Evolutionary conservation across 768 basidiomycete genomes (phyloP).

Genomic region (Ramaria sp.): DNA sequence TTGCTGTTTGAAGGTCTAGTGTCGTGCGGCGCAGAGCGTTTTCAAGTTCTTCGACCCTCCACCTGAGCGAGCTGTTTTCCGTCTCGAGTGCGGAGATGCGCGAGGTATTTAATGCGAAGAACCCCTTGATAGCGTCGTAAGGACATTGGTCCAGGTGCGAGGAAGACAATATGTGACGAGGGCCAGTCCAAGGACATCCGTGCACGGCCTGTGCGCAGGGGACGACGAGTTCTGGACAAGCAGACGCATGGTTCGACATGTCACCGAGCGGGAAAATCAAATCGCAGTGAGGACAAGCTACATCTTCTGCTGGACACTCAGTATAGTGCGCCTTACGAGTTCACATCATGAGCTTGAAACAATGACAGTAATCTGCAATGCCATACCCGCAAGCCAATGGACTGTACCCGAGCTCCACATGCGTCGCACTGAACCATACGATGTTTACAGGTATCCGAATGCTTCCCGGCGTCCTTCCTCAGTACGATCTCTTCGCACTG

Average conservation of each 20-base stretch:
- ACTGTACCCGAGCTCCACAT: slow-evolving; percentile 24
- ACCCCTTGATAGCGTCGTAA: slow-evolving; percentile 52
- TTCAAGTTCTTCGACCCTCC: slow-evolving; percentile 49
- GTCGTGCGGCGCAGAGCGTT: slow-evolving; percentile 36
- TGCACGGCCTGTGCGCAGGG: slow-evolving; percentile 34
- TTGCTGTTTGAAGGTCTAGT: slow-evolving; percentile 45
- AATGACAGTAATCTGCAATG: background rate
- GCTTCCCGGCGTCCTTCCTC: slow-evolving; percentile 36
- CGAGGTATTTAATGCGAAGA: slow-evolving; percentile 32
- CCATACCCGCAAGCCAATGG: slow-evolving; percentile 29
- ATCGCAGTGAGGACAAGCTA: slow-evolving; percentile 31
- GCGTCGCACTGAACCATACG: slow-evolving; percentile 29
- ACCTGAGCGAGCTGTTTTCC: slow-evolving; percentile 56
- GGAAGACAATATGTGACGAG: slow-evolving; percentile 23
- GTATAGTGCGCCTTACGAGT: slow-evolving; percentile 25
- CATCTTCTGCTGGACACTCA: slow-evolving; percentile 27
- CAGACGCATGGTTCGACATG: slow-evolving; percentile 22
- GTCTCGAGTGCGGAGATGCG: slow-evolving; percentile 32
- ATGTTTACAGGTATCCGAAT: slow-evolving; percentile 27
- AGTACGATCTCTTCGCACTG: slow-evolving; percentile 33
- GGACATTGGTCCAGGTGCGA: slow-evolving; percentile 35
- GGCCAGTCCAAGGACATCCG: slow-evolving; percentile 47
- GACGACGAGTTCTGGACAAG: slow-evolving; percentile 29
- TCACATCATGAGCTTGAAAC: slow-evolving; percentile 5
- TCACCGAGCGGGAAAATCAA: slow-evolving; percentile 25